phyloP scores from a whole-genome alignment of 2,329 filamentous ascomycete genomes.

The Ophiostoma fasciatum region DNA sequence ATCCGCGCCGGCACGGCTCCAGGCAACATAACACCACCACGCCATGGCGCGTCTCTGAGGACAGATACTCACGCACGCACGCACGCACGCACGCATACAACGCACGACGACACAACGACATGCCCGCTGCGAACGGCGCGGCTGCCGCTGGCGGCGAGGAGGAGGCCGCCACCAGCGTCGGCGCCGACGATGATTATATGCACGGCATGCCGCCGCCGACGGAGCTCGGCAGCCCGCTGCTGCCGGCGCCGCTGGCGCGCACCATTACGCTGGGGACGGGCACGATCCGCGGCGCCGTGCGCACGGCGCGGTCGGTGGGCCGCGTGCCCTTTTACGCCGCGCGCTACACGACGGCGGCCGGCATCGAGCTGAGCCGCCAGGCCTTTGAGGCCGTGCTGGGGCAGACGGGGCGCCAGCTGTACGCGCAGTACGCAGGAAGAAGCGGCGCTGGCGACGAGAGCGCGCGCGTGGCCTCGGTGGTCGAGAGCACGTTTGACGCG shows the following conservation, averaged over 20 bases:
- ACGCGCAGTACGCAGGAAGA: conserved; percentile 2
- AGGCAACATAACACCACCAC: no score
- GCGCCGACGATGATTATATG: no score
- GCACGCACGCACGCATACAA: no score
- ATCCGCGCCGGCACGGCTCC: no score
- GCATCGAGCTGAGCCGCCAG: conserved; percentile 39
- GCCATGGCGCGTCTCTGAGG: no score
- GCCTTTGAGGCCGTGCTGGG: conserved; percentile 39
- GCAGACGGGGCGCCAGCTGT: conserved; percentile 35
- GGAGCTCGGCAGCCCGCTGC: conserved; percentile 19
- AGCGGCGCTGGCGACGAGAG: conserved; percentile 5
- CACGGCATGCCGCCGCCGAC: conserved; percentile 4
- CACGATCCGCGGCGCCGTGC: conserved; percentile 42
- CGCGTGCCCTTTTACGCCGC: conserved; percentile 38
- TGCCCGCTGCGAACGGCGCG: no score
- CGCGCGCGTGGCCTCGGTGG: conserved; percentile 27
- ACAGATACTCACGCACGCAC: no score
- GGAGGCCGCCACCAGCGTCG: no score
- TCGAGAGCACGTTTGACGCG: conserved; percentile 22
- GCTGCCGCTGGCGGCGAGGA: no score
- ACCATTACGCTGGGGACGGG: conserved; percentile 45
- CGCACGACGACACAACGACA: no score
- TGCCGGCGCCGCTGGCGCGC: conserved; percentile 42
- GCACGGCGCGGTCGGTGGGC: conserved; percentile 35
- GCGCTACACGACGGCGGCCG: conserved; percentile 40